Evolutionary conservation across 345 rosid genomes (phyloP), one percentile per base, ranked within the genome.

Genomic region (thale cress (Arabidopsis thaliana)): DNA sequence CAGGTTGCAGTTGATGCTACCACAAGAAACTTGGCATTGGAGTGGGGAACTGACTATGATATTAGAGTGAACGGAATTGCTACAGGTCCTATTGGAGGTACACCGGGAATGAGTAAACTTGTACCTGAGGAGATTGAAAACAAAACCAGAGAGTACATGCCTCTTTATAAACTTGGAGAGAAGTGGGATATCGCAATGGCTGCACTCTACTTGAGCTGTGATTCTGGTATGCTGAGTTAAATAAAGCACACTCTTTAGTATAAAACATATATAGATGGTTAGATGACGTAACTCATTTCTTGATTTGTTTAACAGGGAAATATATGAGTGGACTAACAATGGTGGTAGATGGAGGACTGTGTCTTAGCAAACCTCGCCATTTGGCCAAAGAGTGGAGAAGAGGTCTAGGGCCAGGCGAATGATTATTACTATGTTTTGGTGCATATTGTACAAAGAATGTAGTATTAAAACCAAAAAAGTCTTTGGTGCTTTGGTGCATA

Each of bases 131-230:
- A 89, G 84, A 85, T 91, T 57, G 74, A 65, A 52, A 84, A 56
- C 83, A 78, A 68, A 72, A 71, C 81, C 16, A 45, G 52, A 8
- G 86, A 85, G 2, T 59, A 48, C 48, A 82, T 71, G 84, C 92
- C 94, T 22, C 77, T 89, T 62, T 88, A 65, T 71, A 88, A 86
- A 79, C 52, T 85, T 4, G 97, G 97, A 20, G 88, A 89, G 69
- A 91, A 83, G 82, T 89, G 94, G 94, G 97, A 91, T 80, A 85
- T 91, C 69, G 94, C 92, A 23, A 91, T 91, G 92, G 92, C 97
- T 37, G 90, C 94, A 36, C 69, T 91, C 40, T 91, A 88, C 82
- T 86, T 91, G 32, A 73, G 79, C 72, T 89, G 87, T 24, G 87
- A 83, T 80, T 83, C 92, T 32, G 96, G 96, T 89, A 68, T 67